Evolutionary conservation across 1,139 yeast genomes (phyloP), one percentile per base, ranked within the genome.

Genomic region (Eremothecium cymbalariae): DNA sequence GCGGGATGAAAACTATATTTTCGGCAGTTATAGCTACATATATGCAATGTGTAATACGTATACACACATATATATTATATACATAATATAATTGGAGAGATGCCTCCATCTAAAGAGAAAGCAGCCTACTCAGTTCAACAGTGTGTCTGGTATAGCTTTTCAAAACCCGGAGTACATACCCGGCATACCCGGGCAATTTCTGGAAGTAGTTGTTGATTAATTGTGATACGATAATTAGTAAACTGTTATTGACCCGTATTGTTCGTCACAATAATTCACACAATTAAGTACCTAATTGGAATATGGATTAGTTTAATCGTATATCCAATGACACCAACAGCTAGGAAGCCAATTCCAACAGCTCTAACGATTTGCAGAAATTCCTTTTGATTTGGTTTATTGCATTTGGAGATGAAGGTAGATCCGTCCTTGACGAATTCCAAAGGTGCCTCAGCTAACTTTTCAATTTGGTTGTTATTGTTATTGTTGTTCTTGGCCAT

Each of bases 311-410:
- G 74, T 68, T 90, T 90, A 64, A 90, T 94, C 54, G 79, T 83
- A 66, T 86, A 90, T 41, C 98, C 98, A 54, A 90, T 94, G 54
- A 85, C 82, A 55, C 98, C 98, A 90, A 90, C 93, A 75, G 88
- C 88, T 51, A 88, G 67, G 65, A 88, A 90, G 51, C 98, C 98
- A 48, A 86, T 72, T 54, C 97, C 97, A 39, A 90, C 97, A 38
- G 97, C 96, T 65, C 90, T 80, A 49, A 90, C 74, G 57, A 88
- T 83, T 64, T 82, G 81, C 42, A 78, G 54, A 69, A 83, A 88
- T 67, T 90, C 98, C 63, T 80, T 82, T 59, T 72, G 68, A 60
- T 79, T 80, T 49, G 98, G 98, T 67, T 88, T 90, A 58, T 90
- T 82, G 68, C 97, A 88, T 65, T 85, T 84, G 60, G 75, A 74